Evolutionary conservation across 1,139 yeast genomes (phyloP).

Genomic region (Tardiomyces depauwii): DNA sequence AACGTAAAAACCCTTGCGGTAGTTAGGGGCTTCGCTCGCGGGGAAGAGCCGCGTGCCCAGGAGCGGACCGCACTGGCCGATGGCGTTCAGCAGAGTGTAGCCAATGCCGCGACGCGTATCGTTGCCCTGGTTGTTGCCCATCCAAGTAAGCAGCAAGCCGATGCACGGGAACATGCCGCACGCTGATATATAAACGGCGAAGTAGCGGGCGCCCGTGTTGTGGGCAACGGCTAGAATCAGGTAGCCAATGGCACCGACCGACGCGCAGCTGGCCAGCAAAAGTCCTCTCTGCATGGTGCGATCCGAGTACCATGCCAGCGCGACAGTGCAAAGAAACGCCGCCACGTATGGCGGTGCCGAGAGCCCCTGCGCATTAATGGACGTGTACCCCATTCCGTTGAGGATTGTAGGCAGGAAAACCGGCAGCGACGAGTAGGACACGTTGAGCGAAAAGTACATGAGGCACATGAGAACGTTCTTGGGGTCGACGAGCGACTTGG

Average conservation of each 20-base stretch:
- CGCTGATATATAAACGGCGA: conserved; percentile 23
- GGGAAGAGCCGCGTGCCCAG: conserved; percentile 24
- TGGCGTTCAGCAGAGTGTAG: conserved; percentile 19
- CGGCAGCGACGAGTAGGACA: conserved; percentile 63
- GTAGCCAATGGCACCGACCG: conserved; percentile 21
- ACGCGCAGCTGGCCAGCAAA: conserved; percentile 14
- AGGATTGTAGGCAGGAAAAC: conserved; percentile 56
- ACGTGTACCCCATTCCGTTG: conserved; percentile 44
- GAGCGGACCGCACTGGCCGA: conserved; percentile 26
- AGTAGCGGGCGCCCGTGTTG: conserved; percentile 17
- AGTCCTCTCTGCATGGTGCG: conserved; percentile 30
- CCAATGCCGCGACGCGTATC: conserved; percentile 22
- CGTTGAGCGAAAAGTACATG: conserved; percentile 49
- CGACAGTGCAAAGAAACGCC: conserved; percentile 46
- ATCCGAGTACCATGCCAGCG: conserved; percentile 36
- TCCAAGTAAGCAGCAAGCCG: conserved; percentile 21
- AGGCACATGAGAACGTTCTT: conserved; percentile 46
- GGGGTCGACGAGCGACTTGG: conserved; percentile 27
- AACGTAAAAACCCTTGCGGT: conserved; percentile 20
- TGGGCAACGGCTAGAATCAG: conserved; percentile 18
- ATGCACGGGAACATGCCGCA: conserved; percentile 23
- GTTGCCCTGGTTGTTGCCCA: conserved; percentile 23
- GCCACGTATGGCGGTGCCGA: conserved; percentile 66
- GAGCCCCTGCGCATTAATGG: conserved; percentile 52
- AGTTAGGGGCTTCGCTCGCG: conserved; percentile 18